phyloP scores from a whole-genome alignment of 768 basidiomycete genomes.

The Boletus barrowsii region DNA sequence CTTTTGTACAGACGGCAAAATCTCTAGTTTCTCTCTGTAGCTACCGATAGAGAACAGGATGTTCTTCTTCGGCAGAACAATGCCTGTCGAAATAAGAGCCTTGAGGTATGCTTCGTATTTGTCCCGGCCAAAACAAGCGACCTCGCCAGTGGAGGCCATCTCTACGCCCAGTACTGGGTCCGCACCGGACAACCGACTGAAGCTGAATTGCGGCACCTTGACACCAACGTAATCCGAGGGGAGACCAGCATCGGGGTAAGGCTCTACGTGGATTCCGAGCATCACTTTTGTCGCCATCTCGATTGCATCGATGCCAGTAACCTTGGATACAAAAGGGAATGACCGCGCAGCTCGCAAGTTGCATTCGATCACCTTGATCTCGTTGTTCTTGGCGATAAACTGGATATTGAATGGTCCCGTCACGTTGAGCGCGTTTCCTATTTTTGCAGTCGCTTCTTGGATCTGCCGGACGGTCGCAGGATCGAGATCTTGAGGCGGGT shows the following conservation, averaged over 20 bases:
- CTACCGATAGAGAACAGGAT: slow-evolving; percentile 96
- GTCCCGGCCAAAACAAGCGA: slow-evolving; percentile 96
- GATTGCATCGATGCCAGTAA: slow-evolving; percentile 95
- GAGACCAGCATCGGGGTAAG: slow-evolving; percentile 86
- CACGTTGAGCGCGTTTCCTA: slow-evolving; percentile 95
- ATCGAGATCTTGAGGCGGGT: slow-evolving; percentile 97
- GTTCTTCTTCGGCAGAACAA: slow-evolving; percentile 94
- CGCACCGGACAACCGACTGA: slow-evolving; percentile 92
- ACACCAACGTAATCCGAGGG: slow-evolving; percentile 95
- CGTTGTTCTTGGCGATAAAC: slow-evolving; percentile 99
- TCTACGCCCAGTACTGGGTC: slow-evolving; percentile 98
- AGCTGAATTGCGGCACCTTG: slow-evolving; percentile 99
- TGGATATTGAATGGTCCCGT: slow-evolving; percentile 99
- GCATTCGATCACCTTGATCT: slow-evolving; percentile 99
- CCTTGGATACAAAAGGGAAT: slow-evolving; percentile 99
- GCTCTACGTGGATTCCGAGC: slow-evolving; percentile 83
- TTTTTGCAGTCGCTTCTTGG: slow-evolving; percentile 95
- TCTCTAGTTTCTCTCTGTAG: slow-evolving; percentile 95
- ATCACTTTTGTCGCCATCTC: slow-evolving; percentile 99
- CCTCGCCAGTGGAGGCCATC: slow-evolving; percentile 99
- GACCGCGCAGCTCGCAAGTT: slow-evolving; percentile 97
- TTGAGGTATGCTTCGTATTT: slow-evolving; percentile 99
- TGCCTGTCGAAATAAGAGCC: slow-evolving; percentile 94
- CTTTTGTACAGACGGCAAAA: slow-evolving; percentile 93
- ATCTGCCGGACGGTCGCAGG: slow-evolving; percentile 95